Evolutionary conservation across 495 filamentous ascomycete species (phyloP).

Genomic region (Trypethelium eluteriae): DNA sequence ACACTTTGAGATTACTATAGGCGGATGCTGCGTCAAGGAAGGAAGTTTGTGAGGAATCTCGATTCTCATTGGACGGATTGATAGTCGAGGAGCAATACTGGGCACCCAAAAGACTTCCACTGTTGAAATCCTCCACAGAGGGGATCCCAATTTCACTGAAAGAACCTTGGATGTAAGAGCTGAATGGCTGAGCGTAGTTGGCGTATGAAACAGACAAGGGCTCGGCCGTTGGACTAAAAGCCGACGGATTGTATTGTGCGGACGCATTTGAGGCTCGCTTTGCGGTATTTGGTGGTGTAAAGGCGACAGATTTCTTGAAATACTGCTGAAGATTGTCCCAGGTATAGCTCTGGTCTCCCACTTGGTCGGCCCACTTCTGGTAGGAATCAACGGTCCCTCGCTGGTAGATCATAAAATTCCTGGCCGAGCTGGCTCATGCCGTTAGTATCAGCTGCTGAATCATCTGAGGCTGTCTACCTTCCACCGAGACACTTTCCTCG

Average conservation of each 20-base stretch:
- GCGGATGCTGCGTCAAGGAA: constrained; percentile 33
- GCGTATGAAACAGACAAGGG: constrained; percentile 48
- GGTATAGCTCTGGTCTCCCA: constrained; percentile 49
- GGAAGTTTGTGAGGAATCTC: constrained; percentile 39
- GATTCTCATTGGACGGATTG: constrained; percentile 32
- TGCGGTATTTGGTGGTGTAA: constrained; percentile 44
- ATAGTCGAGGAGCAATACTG: constrained; percentile 31
- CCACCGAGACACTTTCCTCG: constrained; percentile 29
- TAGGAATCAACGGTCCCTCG: constrained; percentile 39
- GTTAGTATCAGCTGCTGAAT: neutral
- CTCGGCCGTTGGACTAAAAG: constrained; percentile 33
- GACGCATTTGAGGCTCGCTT: constrained; percentile 38
- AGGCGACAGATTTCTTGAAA: constrained; percentile 46
- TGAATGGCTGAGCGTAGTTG: constrained; percentile 43
- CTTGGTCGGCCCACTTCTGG: constrained; percentile 49
- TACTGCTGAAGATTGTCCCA: constrained; percentile 48
- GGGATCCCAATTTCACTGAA: constrained; percentile 38
- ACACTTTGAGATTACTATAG: constrained; percentile 31
- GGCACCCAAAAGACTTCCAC: constrained; percentile 33
- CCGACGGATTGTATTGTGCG: constrained; percentile 37
- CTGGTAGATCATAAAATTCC: constrained; percentile 28
- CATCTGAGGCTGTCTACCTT: constrained; percentile 1
- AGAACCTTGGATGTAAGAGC: constrained; percentile 33
- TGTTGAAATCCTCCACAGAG: constrained; percentile 24
- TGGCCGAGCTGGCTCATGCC: constrained; percentile 2